Percentiles rank a stretch among this genome's conserved stretches.
Evolutionary conservation across 345 rosid species (phyloP).

Genomic region (Durio zibethinus): DNA sequence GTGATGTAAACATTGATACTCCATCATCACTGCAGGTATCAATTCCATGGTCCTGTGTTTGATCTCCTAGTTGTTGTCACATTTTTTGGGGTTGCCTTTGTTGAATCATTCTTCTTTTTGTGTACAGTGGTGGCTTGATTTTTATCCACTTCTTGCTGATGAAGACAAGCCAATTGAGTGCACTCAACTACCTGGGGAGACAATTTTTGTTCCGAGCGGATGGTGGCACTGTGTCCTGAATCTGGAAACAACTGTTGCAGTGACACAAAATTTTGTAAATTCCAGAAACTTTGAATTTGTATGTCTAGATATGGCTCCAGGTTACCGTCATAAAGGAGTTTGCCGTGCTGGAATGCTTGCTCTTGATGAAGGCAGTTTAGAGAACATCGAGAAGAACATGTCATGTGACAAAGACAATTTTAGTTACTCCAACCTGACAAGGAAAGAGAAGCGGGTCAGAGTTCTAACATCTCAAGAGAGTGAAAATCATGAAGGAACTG

Average conservation of each 20-base stretch:
- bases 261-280: constrained; percentile 89
- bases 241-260: constrained; percentile 85
- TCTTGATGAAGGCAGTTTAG: constrained; percentile 49
- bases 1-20: constrained; percentile 84
- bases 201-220: constrained; percentile 93
- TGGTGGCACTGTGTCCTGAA: constrained; percentile 99
- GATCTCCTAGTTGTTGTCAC: constrained; percentile 12
- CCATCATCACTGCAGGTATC: constrained; percentile 92
- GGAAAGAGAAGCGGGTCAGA: constrained; percentile 77
- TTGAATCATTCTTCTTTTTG: constrained; percentile 6
- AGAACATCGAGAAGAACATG: constrained; percentile 31
- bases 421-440: constrained; percentile 56
- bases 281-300: constrained; percentile 79
- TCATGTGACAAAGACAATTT: constrained; percentile 30
- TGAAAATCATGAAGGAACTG: constrained; percentile 31
- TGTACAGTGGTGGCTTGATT: constrained; percentile 94
- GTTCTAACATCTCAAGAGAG: constrained; percentile 34
- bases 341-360: constrained; percentile 93
- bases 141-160: constrained; percentile 87
- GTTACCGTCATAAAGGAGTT: constrained; percentile 90
- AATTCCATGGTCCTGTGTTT: constrained; percentile 5
- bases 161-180: constrained; percentile 93
- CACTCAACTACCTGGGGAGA: constrained; percentile 91
- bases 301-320: constrained; percentile 96
- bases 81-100: constrained; percentile 6